Evolutionary conservation across 2,329 filamentous ascomycete genomes (phyloP).

Genomic region (Pseudogymnoascus sp.): DNA sequence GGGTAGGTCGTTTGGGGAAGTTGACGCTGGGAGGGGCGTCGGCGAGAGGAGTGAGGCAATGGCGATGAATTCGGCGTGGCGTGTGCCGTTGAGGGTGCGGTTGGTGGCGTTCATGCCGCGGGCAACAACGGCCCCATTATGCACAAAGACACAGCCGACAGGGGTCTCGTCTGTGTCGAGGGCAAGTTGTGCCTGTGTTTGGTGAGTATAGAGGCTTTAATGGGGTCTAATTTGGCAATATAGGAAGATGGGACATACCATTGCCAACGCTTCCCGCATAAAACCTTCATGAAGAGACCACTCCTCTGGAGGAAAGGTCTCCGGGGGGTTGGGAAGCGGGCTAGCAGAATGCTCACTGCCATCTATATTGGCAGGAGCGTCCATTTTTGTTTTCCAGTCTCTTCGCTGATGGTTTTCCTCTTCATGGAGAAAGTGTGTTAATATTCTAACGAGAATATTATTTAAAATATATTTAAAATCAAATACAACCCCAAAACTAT

Average conservation of each 20-base stretch:
- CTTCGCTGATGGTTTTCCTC: background rate
- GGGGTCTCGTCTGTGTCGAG: conserved; percentile 84
- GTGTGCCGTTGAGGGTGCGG: conserved; percentile 78
- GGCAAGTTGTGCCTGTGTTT: conserved; percentile 67
- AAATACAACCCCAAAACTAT: background rate
- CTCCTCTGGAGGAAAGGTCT: background rate
- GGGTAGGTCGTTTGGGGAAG: conserved; percentile 16
- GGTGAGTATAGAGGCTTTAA: background rate
- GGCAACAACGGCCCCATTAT: conserved; percentile 70
- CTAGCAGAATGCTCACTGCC: conserved; percentile 1
- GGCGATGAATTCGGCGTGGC: conserved; percentile 92
- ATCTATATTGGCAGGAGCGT: conserved; percentile 9
- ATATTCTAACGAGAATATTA: conserved; percentile 6
- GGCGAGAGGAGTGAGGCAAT: conserved; percentile 52
- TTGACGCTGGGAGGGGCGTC: conserved; percentile 42
- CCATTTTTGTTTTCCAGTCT: conserved; percentile 6
- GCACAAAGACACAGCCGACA: conserved; percentile 89
- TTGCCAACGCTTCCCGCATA: conserved; percentile 77
- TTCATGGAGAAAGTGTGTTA: background rate
- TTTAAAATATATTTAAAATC: background rate
- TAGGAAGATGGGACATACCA: conserved; percentile 46
- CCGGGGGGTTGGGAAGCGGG: background rate
- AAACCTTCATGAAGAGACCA: conserved; percentile 36
- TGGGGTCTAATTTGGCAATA: conserved; percentile 7
- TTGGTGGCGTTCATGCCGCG: conserved; percentile 97